Conservation (phyloP, 2,329 filamentous ascomycete species). For the Scedosporium boydii region DNA sequence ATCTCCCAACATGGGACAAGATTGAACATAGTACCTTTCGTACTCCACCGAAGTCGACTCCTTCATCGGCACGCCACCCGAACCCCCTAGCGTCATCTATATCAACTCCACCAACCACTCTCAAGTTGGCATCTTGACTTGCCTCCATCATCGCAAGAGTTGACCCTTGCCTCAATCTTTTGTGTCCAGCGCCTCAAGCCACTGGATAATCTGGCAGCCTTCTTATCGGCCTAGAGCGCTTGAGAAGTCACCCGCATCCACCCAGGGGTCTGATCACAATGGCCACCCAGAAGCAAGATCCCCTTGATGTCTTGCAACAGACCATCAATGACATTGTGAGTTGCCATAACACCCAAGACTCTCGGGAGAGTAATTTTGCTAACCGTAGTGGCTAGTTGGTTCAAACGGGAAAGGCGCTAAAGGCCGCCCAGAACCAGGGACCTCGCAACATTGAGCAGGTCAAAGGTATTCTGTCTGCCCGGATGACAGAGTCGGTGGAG, state of each 20-base stretch:
- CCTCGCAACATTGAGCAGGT: conserved; percentile 25
- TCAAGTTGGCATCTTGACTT: too few relatives aligned
- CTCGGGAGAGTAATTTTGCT: not conserved
- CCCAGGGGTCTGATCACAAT: conserved; percentile 13
- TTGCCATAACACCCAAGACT: conserved; percentile 6
- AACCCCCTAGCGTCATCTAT: too few relatives aligned
- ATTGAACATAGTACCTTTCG: too few relatives aligned
- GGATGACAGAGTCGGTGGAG: conserved; percentile 35
- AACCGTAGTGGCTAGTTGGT: conserved; percentile 33
- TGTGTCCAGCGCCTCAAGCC: too few relatives aligned
- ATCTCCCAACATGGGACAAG: too few relatives aligned
- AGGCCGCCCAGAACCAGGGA: conserved; percentile 35
- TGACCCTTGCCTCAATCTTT: too few relatives aligned
- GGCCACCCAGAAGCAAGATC: conserved; percentile 22
- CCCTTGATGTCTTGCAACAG: conserved; percentile 38
- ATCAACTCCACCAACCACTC: too few relatives aligned
- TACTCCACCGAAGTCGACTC: too few relatives aligned
- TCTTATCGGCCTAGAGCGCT: too few relatives aligned
- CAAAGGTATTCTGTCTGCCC: conserved; percentile 25
- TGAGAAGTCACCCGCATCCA: not conserved
- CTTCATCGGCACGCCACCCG: too few relatives aligned
- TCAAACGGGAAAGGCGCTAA: conserved; percentile 49
- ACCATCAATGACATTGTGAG: conserved; percentile 48
- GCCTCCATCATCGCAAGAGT: too few relatives aligned
- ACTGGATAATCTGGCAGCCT: too few relatives aligned